These are phyloP conservation scores for Cardamine resedifolia DNA, from an alignment of 345 rosid genomes.

Conservation along the genomic window DNA sequence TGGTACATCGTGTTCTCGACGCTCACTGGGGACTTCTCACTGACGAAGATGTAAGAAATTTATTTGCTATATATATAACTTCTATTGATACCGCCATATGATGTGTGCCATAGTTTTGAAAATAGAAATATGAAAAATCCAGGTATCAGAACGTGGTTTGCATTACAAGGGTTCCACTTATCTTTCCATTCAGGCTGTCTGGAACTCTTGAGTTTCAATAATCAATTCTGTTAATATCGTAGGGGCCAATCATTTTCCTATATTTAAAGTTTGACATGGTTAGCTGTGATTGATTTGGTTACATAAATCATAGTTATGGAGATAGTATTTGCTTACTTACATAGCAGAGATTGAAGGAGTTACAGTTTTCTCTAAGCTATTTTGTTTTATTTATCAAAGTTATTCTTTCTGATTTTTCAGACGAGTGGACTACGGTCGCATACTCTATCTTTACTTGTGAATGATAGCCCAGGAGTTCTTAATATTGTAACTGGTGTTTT, in stretches of 20 bases:
- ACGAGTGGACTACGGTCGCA: conserved; percentile 77
- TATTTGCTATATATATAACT: not conserved
- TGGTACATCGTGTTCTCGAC: conserved; percentile 62
- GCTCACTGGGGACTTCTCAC: conserved; percentile 86
- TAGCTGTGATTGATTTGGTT: conserved; percentile 3
- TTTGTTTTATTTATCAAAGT: not conserved
- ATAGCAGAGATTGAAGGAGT: not conserved
- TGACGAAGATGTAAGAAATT: conserved; percentile 62
- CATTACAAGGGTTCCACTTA: not conserved
- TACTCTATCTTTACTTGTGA: conserved; percentile 80
- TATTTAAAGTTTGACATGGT: not conserved
- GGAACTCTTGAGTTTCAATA: not conserved
- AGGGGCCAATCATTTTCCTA: not conserved
- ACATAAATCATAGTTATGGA: not conserved
- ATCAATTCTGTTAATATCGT: not conserved
- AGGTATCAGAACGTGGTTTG: conserved; percentile 20
- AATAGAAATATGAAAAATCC: not conserved
- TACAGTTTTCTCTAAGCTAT: not conserved
- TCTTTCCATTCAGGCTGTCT: conserved; percentile 9
- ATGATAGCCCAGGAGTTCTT: conserved; percentile 80
- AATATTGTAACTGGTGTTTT: conserved; percentile 79
- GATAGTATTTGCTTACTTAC: not conserved
- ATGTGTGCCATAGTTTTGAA: not conserved
- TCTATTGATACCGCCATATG: conserved; percentile 1
- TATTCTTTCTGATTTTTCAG: conserved; percentile 46